Evolutionary conservation across 1,284 basidiomycete genomes (phyloP).

Genomic region (Malassezia pachydermatis): DNA sequence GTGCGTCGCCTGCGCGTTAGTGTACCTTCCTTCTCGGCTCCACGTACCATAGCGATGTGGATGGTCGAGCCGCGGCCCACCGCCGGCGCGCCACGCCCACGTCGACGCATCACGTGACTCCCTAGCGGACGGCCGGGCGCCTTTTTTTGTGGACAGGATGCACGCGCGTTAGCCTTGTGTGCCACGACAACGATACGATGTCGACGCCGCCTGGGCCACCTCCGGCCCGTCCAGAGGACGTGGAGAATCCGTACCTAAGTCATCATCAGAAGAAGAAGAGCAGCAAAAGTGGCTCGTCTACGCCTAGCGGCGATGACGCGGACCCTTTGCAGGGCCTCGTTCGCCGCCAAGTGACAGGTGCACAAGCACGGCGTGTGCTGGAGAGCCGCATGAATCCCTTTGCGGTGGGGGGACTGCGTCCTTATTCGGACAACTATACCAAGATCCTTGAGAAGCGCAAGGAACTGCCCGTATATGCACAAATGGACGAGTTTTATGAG

Average conservation of each 20-base stretch:
- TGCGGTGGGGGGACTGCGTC: slow-evolving; percentile 50
- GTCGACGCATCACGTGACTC: not conserved
- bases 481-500: slow-evolving; percentile 83
- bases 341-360: slow-evolving; percentile 63
- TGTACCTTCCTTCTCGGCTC: too few relatives aligned
- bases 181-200: not conserved
- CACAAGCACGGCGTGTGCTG: slow-evolving; percentile 64
- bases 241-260: slow-evolving; percentile 40
- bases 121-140: not conserved
- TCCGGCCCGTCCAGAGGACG: not conserved
- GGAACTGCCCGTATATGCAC: slow-evolving; percentile 79
- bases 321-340: slow-evolving; percentile 66
- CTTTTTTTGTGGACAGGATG: not conserved
- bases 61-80: not conserved
- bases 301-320: slow-evolving; percentile 15
- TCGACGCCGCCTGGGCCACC: not conserved
- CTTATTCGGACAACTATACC: slow-evolving; percentile 69
- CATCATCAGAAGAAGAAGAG: slow-evolving; percentile 22
- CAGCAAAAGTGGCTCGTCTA: slow-evolving; percentile 6
- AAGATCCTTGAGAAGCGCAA: slow-evolving; percentile 75
- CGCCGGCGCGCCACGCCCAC: not conserved
- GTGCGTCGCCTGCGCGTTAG: slow-evolving; percentile 3
- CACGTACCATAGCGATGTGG: not conserved
- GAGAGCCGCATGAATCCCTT: slow-evolving; percentile 80
- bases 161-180: too few relatives aligned